These are phyloP conservation scores for Fusarium sulawesiense DNA, from an alignment of 2,329 filamentous ascomycete species.

Conservation along the genomic window DNA sequence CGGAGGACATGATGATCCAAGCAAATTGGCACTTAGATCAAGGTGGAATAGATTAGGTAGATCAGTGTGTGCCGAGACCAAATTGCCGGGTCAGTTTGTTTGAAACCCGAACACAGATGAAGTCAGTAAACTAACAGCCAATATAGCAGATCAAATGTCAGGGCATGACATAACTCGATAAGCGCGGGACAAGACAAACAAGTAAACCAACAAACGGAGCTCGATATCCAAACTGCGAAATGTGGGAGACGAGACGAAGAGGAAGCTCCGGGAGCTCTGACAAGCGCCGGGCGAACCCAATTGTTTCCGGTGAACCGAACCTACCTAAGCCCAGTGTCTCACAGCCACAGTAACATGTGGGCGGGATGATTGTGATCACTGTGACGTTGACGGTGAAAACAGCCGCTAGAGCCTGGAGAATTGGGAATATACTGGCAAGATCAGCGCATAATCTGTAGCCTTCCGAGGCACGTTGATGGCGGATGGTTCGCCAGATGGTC, in stretches of 20 bases:
- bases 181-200: not conserved
- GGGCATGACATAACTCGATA: not conserved
- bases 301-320: conserved; percentile 29
- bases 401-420: conserved; percentile 35
- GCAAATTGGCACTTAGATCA: not conserved
- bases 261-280: not conserved
- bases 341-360: conserved; percentile 40
- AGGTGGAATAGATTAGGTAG: not conserved
- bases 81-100: not conserved
- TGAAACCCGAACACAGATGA: conserved; percentile 2
- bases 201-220: not conserved
- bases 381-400: conserved; percentile 41
- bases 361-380: conserved; percentile 34
- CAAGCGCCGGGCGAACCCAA: conserved; percentile 10
- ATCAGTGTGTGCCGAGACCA: conserved; percentile 1
- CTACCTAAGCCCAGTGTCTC: conserved; percentile 30
- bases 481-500: conserved; percentile 19
- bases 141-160: not conserved
- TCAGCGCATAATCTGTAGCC: conserved; percentile 26
- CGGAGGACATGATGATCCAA: conserved; percentile 1
- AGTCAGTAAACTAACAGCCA: not conserved
- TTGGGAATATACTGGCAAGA: conserved; percentile 23
- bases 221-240: not conserved
- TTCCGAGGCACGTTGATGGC: conserved; percentile 9
- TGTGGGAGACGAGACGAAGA: not conserved